Percentiles rank a stretch among this genome's conserved stretches.
These are phyloP conservation scores for Scenedesmus sp. DNA, from an alignment of 163 green algal species.

Conservation along the genomic window DNA sequence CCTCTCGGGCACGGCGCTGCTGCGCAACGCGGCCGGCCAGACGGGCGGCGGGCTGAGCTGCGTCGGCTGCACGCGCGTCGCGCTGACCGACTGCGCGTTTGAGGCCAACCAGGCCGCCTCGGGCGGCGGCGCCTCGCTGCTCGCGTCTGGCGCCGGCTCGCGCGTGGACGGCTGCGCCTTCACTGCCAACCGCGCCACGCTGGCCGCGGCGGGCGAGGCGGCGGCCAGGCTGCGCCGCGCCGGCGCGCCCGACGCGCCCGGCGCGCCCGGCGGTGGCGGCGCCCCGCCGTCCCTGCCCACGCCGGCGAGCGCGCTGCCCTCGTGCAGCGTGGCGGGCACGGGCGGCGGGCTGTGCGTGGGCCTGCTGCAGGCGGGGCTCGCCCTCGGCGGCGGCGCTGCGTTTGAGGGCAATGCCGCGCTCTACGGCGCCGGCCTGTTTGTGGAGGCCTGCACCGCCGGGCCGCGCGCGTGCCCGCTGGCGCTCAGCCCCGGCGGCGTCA, in stretches of 20 bases:
- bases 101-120: conserved; percentile 9
- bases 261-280: too few species aligned
- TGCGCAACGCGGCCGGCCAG: not conserved
- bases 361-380: conserved; percentile 3
- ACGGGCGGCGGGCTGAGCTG: conserved; percentile 28
- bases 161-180: not conserved
- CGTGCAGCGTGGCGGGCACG: conserved; percentile 14
- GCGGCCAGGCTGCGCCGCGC: too few species aligned
- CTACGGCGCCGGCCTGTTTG: conserved; percentile 23
- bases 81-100: not conserved
- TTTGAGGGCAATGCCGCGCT: too few species aligned
- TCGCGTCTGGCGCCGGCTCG: not conserved
- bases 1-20: not conserved
- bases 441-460: conserved; percentile 4
- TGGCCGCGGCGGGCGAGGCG: too few species aligned
- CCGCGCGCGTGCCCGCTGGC: not conserved
- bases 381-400: not conserved
- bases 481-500: not conserved
- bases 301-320: conserved; percentile 9
- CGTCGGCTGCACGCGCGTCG: not conserved
- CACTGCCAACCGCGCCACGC: not conserved
- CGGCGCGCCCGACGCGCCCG: too few species aligned
- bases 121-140: not conserved
- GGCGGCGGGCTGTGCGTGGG: conserved; percentile 31
- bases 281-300: not conserved